Percentiles rank a stretch among this genome's conserved stretches.
These are phyloP conservation scores for Draba incana DNA, from an alignment of 345 rosid species.

Conservation along the genomic window DNA sequence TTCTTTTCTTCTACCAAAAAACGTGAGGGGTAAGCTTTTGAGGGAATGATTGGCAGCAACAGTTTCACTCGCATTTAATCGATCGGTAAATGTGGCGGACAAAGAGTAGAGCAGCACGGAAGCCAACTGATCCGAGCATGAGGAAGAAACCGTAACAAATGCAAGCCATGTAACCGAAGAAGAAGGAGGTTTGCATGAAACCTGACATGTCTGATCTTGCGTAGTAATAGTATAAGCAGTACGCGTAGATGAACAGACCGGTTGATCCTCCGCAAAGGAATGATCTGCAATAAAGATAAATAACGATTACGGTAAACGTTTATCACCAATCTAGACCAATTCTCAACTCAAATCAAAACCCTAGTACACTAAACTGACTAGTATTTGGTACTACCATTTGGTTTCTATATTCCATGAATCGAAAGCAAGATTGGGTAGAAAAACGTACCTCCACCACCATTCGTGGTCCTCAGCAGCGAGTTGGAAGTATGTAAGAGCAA, in stretches of 20 bases:
- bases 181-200: slow-evolving; percentile 86
- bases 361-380: neutral
- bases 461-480: slow-evolving; percentile 90
- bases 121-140: slow-evolving; percentile 79
- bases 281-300: no score
- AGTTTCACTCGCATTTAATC: slow-evolving; percentile 70
- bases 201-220: slow-evolving; percentile 87
- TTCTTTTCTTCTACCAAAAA: slow-evolving; percentile 37
- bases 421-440: neutral
- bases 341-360: neutral
- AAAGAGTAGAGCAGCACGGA: slow-evolving; percentile 70
- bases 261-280: no score
- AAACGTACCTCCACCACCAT: slow-evolving; percentile 91
- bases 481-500: slow-evolving; percentile 86
- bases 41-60: slow-evolving; percentile 26
- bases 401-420: neutral
- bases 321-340: no score
- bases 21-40: slow-evolving; percentile 9
- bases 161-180: slow-evolving; percentile 91
- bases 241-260: no score
- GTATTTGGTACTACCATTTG: neutral
- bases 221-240: slow-evolving; percentile 44
- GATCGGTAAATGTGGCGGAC: slow-evolving; percentile 84
- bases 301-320: no score
- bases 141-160: slow-evolving; percentile 86